Evolutionary conservation across 305 asterid species (phyloP), one percentile per base, ranked within the genome.

Genomic region (Fraxinus platypoda): DNA sequence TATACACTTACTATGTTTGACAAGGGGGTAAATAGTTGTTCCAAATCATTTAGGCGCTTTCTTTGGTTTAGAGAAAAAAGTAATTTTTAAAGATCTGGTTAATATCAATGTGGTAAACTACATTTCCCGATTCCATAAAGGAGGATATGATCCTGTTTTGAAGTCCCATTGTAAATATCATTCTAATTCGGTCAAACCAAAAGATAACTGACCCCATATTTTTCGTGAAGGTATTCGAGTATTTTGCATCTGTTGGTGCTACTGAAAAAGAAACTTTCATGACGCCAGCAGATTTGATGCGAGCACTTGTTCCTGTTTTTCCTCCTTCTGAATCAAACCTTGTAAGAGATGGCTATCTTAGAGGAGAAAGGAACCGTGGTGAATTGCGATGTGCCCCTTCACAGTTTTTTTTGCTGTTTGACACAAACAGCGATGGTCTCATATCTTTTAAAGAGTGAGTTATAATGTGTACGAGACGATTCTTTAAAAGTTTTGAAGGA

Each of bases 271-370:
- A 93, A 84, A 81, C 78, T 76, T 91, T 87, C 85, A 95, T 95
- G 98, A 95, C 97, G 74, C 97, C 98, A 54, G 98, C 93, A 49
- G 98, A 95, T 91, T 87, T 95, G 83, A 93, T 95, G 98, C 92
- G 98, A 74, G 98, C 98, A 74, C 88, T 95, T 81, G 97, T 95
- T 85, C 98, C 98, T 73, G 98, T 95, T 59, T 95, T 95, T 86
- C 98, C 98, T 79, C 98, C 98, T 30, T 95, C 98, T 82, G 97
- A 93, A 81, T 93, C 98, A 8, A 82, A 90, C 86, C 91, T 90
- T 78, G 95, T 95, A 77, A 91, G 98, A 85, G 98, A 95, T 81
- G 98, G 98, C 83, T 84, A 89, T 88, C 97, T 95, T 33, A 87
- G 90, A 90, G 98, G 98, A 83, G 98, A 95, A 91, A 90, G 94